These are phyloP conservation scores for Gossypium ekmanianum DNA, from an alignment of 345 rosid genomes.

Conservation along the genomic window DNA sequence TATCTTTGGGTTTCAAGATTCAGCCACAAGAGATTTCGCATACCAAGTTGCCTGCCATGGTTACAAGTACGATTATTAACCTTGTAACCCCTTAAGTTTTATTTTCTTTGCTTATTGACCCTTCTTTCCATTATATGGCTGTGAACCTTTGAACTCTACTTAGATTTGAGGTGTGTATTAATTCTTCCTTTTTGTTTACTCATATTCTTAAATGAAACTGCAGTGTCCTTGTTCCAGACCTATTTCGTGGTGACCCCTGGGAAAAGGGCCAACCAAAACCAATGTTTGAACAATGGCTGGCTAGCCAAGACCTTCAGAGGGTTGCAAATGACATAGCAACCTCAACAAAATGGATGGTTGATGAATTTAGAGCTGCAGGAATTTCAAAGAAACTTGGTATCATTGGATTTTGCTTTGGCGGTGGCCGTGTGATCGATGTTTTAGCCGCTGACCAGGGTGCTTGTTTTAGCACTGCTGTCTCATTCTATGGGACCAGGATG, in stretches of 20 bases:
- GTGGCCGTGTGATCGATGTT: slow-evolving; percentile 62
- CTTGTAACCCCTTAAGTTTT: not conserved
- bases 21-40: slow-evolving; percentile 75
- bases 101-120: not conserved
- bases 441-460: slow-evolving; percentile 51
- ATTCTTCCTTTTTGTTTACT: not conserved
- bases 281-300: slow-evolving; percentile 51
- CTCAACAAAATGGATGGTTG: slow-evolving; percentile 68
- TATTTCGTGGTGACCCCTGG: slow-evolving; percentile 87
- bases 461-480: slow-evolving; percentile 58
- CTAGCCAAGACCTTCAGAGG: slow-evolving; percentile 45
- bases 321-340: slow-evolving; percentile 45
- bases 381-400: slow-evolving; percentile 76
- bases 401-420: slow-evolving; percentile 86
- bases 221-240: slow-evolving; percentile 89
- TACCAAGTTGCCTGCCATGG: slow-evolving; percentile 76
- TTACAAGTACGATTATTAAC: not conserved
- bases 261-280: slow-evolving; percentile 41
- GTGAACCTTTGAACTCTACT: not conserved
- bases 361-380: slow-evolving; percentile 72
- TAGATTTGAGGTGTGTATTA: not conserved
- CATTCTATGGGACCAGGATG: slow-evolving; percentile 85
- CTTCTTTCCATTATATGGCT: not conserved
- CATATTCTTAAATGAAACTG: slow-evolving; percentile 8
- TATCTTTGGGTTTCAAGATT: slow-evolving; percentile 76